Conservation (phyloP, 345 rosid species). For the Zanthoxylum bungeanum region DNA sequence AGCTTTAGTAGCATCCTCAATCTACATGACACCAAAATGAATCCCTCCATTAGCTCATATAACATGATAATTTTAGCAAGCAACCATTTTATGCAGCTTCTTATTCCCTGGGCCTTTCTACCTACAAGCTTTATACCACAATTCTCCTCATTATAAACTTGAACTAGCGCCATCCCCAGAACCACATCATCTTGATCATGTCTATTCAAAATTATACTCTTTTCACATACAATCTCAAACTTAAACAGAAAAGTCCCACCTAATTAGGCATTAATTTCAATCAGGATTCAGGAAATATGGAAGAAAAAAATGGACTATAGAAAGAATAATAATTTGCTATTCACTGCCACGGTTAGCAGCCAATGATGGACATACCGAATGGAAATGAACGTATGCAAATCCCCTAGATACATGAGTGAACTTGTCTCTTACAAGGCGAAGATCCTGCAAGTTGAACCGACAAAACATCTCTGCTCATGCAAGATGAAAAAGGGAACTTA, state of each 20-base stretch:
- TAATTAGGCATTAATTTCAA: background rate
- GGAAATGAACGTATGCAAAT: conserved; percentile 92
- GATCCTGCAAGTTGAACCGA: conserved; percentile 63
- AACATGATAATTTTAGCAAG: conserved; percentile 4
- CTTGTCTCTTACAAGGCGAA: conserved; percentile 97
- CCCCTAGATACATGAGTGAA: conserved; percentile 99
- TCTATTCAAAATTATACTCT: background rate
- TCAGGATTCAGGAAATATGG: too few species aligned
- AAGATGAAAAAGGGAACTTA: background rate
- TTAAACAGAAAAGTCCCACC: background rate
- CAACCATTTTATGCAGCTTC: background rate
- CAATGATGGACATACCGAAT: conserved; percentile 58
- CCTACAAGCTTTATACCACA: background rate
- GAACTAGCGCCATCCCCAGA: too few species aligned
- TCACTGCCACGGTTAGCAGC: background rate
- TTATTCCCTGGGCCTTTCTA: background rate
- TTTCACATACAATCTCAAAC: background rate
- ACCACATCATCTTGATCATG: background rate
- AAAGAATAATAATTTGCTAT: too few species aligned
- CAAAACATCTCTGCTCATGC: background rate
- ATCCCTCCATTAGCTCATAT: background rate
- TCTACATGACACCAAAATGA: conserved; percentile 45
- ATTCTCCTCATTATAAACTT: too few species aligned
- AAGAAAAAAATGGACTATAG: too few species aligned
- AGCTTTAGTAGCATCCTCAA: conserved; percentile 91